Evolutionary conservation across 441 rosid species (phyloP).

Genomic region (Melastoma candidum): DNA sequence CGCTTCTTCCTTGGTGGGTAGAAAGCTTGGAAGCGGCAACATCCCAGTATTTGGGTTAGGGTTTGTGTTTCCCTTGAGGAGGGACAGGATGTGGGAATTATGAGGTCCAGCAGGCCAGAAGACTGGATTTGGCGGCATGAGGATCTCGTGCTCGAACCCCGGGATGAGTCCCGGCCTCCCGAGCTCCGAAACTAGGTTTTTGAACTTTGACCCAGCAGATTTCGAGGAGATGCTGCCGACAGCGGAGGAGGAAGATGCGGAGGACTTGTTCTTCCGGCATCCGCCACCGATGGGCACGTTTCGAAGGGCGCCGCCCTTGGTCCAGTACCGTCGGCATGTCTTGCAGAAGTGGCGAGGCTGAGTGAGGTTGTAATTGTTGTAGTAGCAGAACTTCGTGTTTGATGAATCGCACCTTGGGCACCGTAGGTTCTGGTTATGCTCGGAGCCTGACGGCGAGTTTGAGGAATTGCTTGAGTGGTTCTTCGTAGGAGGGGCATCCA

Average conservation of each 20-base stretch:
- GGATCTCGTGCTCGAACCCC: constrained; percentile 32
- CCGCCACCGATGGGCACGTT: constrained; percentile 77
- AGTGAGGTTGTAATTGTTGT: constrained; percentile 74
- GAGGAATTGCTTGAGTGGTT: neutral
- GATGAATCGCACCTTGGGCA: constrained; percentile 72
- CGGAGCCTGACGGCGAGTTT: constrained; percentile 5
- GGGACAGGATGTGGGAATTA: constrained; percentile 40
- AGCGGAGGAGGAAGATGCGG: constrained; percentile 25
- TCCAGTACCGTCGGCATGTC: constrained; percentile 83
- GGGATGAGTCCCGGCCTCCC: constrained; percentile 30
- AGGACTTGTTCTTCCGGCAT: constrained; percentile 55
- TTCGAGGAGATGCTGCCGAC: constrained; percentile 7
- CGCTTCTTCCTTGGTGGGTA: constrained; percentile 33
- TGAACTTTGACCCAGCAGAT: constrained; percentile 29
- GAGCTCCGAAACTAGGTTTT: constrained; percentile 33
- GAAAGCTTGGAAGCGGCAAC: constrained; percentile 12
- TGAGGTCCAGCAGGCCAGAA: constrained; percentile 42
- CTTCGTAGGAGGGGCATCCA: constrained; percentile 12
- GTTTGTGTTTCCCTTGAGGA: constrained; percentile 34
- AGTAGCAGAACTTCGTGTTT: constrained; percentile 74
- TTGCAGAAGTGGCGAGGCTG: constrained; percentile 87
- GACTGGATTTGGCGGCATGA: constrained; percentile 24
- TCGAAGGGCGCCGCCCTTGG: constrained; percentile 66
- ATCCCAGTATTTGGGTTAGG: constrained; percentile 33
- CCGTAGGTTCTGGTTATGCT: constrained; percentile 33